These are phyloP conservation scores for Colletotrichum tropicale DNA, from an alignment of 2,329 filamentous ascomycete species.

Conservation along the genomic window DNA sequence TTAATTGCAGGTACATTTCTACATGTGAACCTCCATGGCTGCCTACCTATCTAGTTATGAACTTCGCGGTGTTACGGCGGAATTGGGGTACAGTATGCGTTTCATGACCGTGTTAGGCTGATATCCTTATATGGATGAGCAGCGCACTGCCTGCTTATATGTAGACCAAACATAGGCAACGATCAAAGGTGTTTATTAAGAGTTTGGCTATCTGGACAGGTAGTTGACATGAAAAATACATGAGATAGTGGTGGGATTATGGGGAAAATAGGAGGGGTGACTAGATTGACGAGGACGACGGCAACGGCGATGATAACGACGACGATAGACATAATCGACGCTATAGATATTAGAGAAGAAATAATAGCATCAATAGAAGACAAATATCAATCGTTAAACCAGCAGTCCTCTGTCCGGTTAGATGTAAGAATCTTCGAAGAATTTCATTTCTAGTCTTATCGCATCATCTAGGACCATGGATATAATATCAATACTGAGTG, in stretches of 20 bases:
- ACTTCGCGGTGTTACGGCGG: too few species aligned
- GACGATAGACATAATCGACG: accelerated
- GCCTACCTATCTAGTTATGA: background rate
- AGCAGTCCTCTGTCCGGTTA: accelerated
- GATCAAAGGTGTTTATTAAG: too few species aligned
- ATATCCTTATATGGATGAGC: background rate
- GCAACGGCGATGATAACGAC: accelerated
- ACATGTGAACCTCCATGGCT: accelerated
- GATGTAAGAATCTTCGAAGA: accelerated
- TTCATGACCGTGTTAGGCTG: background rate
- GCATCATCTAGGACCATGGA: too few species aligned
- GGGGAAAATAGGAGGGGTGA: accelerated
- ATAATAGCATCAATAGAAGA: accelerated
- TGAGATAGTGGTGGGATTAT: accelerated
- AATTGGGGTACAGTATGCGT: too few species aligned
- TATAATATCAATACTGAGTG: accelerated
- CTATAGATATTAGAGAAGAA: background rate
- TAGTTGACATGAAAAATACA: too few species aligned
- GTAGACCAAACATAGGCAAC: too few species aligned
- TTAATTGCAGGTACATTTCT: background rate
- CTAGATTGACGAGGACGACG: background rate
- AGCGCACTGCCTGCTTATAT: too few species aligned
- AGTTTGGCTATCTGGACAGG: too few species aligned
- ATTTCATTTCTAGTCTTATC: too few species aligned
- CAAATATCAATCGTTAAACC: accelerated